Percentiles rank a stretch among this genome's conserved stretches.
Evolutionary conservation across 139 green algal species (phyloP).

Genomic region (Chlamydomonas sp.): DNA sequence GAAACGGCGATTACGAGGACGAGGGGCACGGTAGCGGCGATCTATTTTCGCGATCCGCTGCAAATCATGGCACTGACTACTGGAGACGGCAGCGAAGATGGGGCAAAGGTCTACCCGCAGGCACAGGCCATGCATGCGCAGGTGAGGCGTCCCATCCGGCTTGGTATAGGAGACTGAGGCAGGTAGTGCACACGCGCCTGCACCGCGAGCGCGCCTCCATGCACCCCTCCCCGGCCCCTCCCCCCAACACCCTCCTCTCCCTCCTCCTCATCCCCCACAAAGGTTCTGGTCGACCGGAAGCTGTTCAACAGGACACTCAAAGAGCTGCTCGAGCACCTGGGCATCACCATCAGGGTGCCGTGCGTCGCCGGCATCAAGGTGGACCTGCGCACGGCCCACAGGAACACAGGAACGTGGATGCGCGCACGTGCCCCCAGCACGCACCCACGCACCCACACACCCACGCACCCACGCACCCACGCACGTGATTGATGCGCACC

Average conservation of each 20-base stretch:
- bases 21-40: no score
- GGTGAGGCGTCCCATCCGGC: neutral
- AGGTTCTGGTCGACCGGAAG: constrained; percentile 2
- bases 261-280: constrained; percentile 16
- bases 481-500: no score
- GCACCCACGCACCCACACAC: no score
- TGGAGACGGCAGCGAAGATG: no score
- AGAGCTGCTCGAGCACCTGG: constrained; percentile 6
- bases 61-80: no score
- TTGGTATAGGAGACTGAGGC: no score
- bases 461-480: no score
- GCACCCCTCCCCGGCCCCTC: neutral
- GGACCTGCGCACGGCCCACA: constrained; percentile 17
- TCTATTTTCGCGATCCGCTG: no score
- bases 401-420: no score
- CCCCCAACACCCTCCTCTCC: neutral
- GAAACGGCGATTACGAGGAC: no score
- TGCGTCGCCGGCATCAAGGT: constrained; percentile 13
- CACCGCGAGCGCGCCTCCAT: neutral
- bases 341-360: constrained; percentile 14
- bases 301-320: constrained; percentile 13
- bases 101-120: no score
- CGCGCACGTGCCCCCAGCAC: no score
- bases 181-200: neutral
- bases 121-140: neutral